A percentile compares a stretch with the other conserved stretches of the same genome.
These are phyloP conservation scores for Boletellus sp. DNA, from an alignment of 768 basidiomycete genomes.

Conservation along the genomic window DNA sequence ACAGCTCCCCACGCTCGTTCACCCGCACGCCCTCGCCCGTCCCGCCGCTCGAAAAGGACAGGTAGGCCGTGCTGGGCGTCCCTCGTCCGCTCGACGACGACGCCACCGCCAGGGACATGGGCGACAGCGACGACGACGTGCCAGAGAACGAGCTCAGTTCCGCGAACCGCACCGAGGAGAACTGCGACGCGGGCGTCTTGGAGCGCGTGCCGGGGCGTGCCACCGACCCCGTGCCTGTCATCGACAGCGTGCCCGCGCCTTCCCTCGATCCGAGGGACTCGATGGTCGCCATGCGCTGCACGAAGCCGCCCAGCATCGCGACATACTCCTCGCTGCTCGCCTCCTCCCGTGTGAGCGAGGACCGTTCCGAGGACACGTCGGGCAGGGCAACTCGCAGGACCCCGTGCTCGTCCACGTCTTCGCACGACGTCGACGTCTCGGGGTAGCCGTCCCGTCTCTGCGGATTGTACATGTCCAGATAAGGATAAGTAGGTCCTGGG, in stretches of 20 bases:
- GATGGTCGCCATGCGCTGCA: slow-evolving; percentile 79
- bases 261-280: slow-evolving; percentile 73
- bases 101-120: not conserved
- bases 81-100: slow-evolving; percentile 1
- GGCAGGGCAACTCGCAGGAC: not conserved
- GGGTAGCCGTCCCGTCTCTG: not conserved
- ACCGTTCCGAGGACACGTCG: slow-evolving; percentile 16
- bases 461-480: slow-evolving; percentile 31
- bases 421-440: slow-evolving; percentile 3
- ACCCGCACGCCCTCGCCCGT: slow-evolving; percentile 12
- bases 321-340: slow-evolving; percentile 36
- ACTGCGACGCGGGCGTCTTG: slow-evolving; percentile 16
- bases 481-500: slow-evolving; percentile 25
- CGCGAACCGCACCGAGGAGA: slow-evolving; percentile 26
- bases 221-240: slow-evolving; percentile 32
- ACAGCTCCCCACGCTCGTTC: slow-evolving; percentile 29
- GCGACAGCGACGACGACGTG: slow-evolving; percentile 3
- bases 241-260: slow-evolving; percentile 25
- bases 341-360: slow-evolving; percentile 5
- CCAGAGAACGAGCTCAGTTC: slow-evolving; percentile 3
- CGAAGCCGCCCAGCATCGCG: slow-evolving; percentile 57
- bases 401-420: slow-evolving; percentile 4
- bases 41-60: slow-evolving; percentile 24
- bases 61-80: slow-evolving; percentile 24
- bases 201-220: slow-evolving; percentile 27